phyloP scores from a whole-genome alignment of 257 asterid species.

The Striga asiatica region DNA sequence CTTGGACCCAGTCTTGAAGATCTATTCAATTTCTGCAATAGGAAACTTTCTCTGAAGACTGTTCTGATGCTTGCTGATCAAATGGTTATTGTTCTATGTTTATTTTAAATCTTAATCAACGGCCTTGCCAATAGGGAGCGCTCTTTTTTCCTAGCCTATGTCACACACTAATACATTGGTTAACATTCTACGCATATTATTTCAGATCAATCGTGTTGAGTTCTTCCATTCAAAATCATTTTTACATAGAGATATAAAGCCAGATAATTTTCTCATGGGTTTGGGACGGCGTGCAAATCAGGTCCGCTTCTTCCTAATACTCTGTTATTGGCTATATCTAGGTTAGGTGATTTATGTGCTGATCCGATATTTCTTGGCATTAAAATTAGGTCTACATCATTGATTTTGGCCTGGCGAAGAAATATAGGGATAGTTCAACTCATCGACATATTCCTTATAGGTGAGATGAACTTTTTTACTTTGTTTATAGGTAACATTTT shows the following conservation, averaged over 20 bases:
- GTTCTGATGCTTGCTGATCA: constrained; percentile 93
- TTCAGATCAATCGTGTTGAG: constrained; percentile 76
- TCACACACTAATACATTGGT: background rate
- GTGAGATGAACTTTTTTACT: constrained; percentile 30
- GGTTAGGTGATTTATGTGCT: constrained; percentile 11
- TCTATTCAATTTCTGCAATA: constrained; percentile 80
- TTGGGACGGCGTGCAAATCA: constrained; percentile 96
- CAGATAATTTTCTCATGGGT: constrained; percentile 97
- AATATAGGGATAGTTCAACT: constrained; percentile 67
- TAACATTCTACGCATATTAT: constrained; percentile 13
- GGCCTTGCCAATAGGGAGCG: background rate
- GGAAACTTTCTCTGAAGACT: constrained; percentile 83
- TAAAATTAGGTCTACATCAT: constrained; percentile 72
- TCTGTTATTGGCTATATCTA: background rate
- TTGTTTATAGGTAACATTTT: constrained; percentile 8
- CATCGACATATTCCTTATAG: constrained; percentile 92
- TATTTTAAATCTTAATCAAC: background rate
- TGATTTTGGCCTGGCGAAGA: constrained; percentile 93
- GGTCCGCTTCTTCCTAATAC: constrained; percentile 21
- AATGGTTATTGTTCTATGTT: constrained; percentile 51
- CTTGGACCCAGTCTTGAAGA: constrained; percentile 95
- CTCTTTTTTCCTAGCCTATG: background rate
- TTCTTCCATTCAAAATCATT: constrained; percentile 89
- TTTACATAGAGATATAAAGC: constrained; percentile 87
- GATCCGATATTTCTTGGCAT: constrained; percentile 13